Base-by-base conservation (phyloP, 805 yeast species). In the Barnettozyma populi region DNA sequence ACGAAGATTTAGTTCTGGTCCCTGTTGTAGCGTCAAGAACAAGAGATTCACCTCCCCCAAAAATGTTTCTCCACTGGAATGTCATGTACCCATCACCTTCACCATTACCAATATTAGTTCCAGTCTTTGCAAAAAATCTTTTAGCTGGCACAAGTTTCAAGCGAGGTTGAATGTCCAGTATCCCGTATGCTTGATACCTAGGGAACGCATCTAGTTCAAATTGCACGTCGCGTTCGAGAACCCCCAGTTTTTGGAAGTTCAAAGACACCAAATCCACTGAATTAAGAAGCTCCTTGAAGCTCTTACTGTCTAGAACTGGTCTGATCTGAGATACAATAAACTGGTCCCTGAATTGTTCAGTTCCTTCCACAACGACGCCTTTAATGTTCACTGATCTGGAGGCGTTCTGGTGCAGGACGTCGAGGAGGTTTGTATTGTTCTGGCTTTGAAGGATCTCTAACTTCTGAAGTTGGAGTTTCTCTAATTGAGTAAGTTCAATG, bases 41-140 rank as follows among this genome's bases (percentile, higher is more conserved):
- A 14, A 85, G 56, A 7, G 68, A 67, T 60, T 84, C 90, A 14
- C 86, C 89, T n/a, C 83, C 84, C 5, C 86, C 89, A 53, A 83
- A 74, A 8, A 77, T 67, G 58, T 84, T 84, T 39, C 74, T 64
- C 49, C 73, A 70, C 63, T 81, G 90, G 47, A 90, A 79, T 29
- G 87, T 83, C 41, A 89, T 74, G 60, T 90, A 90, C 1, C 97
- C 98, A 61, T 87, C 94, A 27, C 97, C 99, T 69, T 94, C 98
- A 29, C 96, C 96, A 61, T 94, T 92, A 2, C 98, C 98, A 7
- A 94, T 79, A 64, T 90, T 90, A 2, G 98, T 94, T 4, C 99
- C 99, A 1, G 97, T 87, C 57, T 86, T 86, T 45, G 95, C 90
- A 50, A 78, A 75, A 57, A 90, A 85, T 54, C 77, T 75, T 56